Percentiles rank a stretch among this genome's conserved stretches.
phyloP scores from a whole-genome alignment of 768 basidiomycete genomes.

The Cystofilobasidium capitatum region DNA sequence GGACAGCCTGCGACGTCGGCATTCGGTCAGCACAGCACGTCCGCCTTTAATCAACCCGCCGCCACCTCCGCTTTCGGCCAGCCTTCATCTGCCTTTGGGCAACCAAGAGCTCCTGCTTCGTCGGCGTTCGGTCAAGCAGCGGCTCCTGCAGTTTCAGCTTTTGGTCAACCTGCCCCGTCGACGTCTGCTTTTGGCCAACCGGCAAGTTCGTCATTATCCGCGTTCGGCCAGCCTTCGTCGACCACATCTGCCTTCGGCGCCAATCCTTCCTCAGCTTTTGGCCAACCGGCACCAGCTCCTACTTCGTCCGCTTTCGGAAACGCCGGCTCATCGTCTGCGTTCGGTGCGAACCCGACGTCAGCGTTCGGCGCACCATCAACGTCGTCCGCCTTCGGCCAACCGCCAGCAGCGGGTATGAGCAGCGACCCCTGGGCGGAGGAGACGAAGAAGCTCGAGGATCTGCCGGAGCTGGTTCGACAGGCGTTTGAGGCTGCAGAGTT shows the following conservation, averaged over 20 bases:
- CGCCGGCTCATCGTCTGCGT: neutral
- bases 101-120: neutral
- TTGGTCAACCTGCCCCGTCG: neutral
- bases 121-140: constrained; percentile 12
- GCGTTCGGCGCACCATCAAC: neutral
- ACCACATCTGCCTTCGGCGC: no score
- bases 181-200: constrained; percentile 1
- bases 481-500: constrained; percentile 23
- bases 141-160: neutral
- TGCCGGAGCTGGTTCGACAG: constrained; percentile 4
- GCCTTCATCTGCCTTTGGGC: constrained; percentile 5
- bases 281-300: neutral
- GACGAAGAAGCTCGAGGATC: constrained; percentile 16
- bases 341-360: neutral
- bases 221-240: constrained; percentile 9
- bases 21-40: neutral
- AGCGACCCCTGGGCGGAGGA: neutral
- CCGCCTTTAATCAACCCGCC: neutral
- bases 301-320: neutral
- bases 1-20: neutral
- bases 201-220: neutral
- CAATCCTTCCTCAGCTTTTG: constrained; percentile 1
- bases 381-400: neutral
- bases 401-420: neutral
- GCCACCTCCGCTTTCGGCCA: neutral